Conservation (phyloP, 768 basidiomycete species). For the Lanmaoa rubissima region DNA sequence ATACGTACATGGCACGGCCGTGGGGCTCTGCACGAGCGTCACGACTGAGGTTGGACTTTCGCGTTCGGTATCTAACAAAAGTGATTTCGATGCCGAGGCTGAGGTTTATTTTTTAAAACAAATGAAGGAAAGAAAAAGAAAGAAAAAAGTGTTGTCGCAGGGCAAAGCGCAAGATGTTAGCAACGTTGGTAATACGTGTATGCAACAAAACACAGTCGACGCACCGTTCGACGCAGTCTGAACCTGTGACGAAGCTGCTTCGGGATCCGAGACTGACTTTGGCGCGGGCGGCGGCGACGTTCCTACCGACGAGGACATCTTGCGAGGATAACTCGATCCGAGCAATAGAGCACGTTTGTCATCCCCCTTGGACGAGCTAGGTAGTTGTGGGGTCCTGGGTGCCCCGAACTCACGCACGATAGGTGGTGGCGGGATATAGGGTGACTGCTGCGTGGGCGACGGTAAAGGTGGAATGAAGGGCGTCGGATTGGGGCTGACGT, state of each 20-base stretch:
- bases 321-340: background rate
- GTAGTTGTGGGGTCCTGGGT: background rate
- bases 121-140: background rate
- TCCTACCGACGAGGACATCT: background rate
- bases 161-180: background rate
- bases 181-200: background rate
- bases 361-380: no score
- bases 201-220: background rate
- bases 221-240: background rate
- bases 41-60: background rate
- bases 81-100: background rate
- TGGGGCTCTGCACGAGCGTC: background rate
- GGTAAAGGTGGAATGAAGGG: background rate
- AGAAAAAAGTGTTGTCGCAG: background rate
- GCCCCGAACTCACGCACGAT: background rate
- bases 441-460: background rate
- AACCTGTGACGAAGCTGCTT: background rate
- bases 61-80: background rate
- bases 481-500: background rate
- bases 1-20: background rate
- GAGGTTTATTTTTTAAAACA: no score
- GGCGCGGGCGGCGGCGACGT: background rate
- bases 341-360: background rate
- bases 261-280: background rate
- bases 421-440: background rate